Evolutionary conservation across 2,329 filamentous ascomycete species (phyloP).

Genomic region (Dothiorella sarmentorum): DNA sequence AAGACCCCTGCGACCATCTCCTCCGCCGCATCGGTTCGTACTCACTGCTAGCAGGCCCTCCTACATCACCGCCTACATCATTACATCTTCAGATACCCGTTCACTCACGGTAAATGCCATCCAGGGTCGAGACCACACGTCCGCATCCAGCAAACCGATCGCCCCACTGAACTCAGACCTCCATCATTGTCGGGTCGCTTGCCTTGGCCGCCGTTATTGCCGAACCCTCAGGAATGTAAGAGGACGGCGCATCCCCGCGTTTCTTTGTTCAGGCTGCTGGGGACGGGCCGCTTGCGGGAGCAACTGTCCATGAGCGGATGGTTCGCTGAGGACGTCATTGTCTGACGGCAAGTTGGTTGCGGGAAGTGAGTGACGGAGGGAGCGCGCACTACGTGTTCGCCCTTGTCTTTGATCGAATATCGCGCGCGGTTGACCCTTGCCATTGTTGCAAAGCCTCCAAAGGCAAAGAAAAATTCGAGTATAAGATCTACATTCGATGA

Average conservation of each 20-base stretch:
- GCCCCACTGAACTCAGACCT: not conserved
- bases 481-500: too few relatives aligned
- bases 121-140: not conserved
- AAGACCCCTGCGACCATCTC: too few relatives aligned
- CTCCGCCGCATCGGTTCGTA: not conserved
- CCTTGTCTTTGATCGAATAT: too few relatives aligned
- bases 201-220: not conserved
- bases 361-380: too few relatives aligned
- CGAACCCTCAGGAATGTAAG: not conserved
- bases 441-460: too few relatives aligned
- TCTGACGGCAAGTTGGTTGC: not conserved
- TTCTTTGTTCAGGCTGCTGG: not conserved
- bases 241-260: not conserved
- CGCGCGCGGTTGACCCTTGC: too few relatives aligned
- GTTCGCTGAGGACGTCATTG: not conserved
- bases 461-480: too few relatives aligned
- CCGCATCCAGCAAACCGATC: not conserved
- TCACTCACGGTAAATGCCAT: not conserved
- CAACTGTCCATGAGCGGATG: not conserved
- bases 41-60: not conserved
- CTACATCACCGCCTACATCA: slow-evolving; percentile 9
- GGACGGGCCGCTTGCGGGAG: not conserved
- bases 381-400: too few relatives aligned
- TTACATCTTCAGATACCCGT: not conserved
- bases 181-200: not conserved